Evolutionary conservation across 208 protist genomes (phyloP).

Genomic region (Leptomonas seymouri): DNA sequence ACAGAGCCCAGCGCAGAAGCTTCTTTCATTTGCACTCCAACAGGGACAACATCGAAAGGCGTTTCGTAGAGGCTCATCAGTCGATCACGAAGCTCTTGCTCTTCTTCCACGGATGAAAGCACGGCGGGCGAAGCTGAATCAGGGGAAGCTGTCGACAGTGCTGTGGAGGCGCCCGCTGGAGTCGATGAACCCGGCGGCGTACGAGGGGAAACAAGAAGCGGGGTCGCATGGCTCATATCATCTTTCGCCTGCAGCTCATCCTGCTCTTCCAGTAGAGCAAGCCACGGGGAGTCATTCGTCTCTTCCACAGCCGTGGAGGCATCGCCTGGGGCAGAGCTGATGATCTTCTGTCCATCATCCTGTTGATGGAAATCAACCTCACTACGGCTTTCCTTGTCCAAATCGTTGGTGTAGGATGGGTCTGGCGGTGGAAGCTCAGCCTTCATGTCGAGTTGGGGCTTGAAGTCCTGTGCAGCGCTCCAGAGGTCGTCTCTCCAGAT

Average conservation of each 20-base stretch:
- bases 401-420: background rate
- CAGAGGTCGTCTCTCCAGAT: background rate
- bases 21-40: slow-evolving; percentile 64
- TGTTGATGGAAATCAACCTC: background rate
- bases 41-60: slow-evolving; percentile 68
- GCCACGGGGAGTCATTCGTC: slow-evolving; percentile 39
- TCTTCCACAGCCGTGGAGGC: background rate
- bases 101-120: background rate
- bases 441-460: slow-evolving; percentile 12
- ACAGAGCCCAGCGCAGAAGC: slow-evolving; percentile 60
- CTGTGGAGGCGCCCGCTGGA: background rate
- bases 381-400: background rate
- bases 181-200: background rate
- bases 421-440: background rate
- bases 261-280: slow-evolving; percentile 48
- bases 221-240: too few relatives aligned
- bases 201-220: background rate
- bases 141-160: background rate
- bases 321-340: background rate
- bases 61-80: slow-evolving; percentile 81
- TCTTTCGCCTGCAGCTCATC: background rate
- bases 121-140: background rate
- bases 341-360: background rate
- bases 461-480: background rate
- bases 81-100: slow-evolving; percentile 12